Conservation (phyloP, 176 grass and related monocot species). For the Elymus sibiricus region DNA sequence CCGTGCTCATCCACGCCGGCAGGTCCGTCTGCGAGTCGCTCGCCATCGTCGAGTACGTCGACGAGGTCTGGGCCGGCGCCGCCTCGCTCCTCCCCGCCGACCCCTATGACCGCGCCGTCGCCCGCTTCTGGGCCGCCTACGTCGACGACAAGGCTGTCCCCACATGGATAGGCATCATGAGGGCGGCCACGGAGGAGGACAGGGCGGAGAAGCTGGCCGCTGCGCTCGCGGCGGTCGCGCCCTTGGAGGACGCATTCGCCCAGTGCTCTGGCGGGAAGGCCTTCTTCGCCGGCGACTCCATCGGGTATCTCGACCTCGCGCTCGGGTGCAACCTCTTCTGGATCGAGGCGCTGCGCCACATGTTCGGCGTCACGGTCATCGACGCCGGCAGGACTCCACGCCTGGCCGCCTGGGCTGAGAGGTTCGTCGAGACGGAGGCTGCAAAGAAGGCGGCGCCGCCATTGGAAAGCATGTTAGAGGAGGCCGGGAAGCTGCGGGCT, state of each 20-base stretch:
- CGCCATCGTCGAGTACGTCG: constrained; percentile 4
- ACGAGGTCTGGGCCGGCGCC: not conserved
- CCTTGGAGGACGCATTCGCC: not conserved
- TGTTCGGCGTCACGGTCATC: not conserved
- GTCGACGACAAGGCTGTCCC: not conserved
- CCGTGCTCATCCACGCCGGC: not conserved
- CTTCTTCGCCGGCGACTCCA: not conserved
- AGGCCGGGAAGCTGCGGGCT: not conserved
- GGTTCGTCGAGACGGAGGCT: not conserved
- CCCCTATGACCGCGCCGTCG: not conserved
- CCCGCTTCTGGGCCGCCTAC: not conserved
- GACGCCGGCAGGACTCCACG: not conserved
- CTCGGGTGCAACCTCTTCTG: not conserved
- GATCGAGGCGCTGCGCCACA: not conserved
- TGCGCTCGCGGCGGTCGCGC: not conserved
- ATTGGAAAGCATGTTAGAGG: not conserved
- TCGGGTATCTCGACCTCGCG: not conserved
- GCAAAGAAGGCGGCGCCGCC: not conserved
- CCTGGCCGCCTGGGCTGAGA: not conserved
- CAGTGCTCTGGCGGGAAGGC: not conserved
- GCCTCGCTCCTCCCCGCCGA: not conserved
- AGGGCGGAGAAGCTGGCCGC: not conserved
- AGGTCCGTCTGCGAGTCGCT: not conserved
- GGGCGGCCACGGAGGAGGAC: not conserved
- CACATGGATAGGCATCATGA: not conserved